A percentile compares a stretch with the other conserved stretches of the same genome.
Conservation (phyloP, 2,329 filamentous ascomycete genomes). For the Aspergillus sojae region DNA sequence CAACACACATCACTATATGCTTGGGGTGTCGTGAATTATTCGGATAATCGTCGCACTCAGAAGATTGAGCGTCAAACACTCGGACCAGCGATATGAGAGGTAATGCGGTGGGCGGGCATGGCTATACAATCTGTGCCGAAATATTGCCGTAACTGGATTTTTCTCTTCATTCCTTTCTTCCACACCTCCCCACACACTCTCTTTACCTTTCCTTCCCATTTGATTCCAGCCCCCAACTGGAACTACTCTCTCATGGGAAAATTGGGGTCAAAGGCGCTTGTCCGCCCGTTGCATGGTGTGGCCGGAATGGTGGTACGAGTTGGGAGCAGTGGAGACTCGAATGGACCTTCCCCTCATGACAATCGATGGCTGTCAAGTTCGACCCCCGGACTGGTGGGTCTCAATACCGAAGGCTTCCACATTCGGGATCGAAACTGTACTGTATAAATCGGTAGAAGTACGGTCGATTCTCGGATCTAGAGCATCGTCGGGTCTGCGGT, state of each 20-base stretch:
- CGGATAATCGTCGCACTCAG: background rate
- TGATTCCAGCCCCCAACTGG: background rate
- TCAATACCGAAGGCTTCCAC: background rate
- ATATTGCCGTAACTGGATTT: background rate
- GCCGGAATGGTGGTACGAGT: slow-evolving; percentile 1
- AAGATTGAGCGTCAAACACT: background rate
- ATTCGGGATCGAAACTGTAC: background rate
- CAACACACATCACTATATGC: background rate
- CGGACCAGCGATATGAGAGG: background rate
- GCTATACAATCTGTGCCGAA: background rate
- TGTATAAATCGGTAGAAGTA: background rate
- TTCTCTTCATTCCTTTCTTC: background rate
- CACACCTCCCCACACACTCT: too few species aligned
- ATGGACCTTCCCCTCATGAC: slow-evolving; percentile 14
- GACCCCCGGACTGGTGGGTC: background rate
- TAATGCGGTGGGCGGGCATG: background rate
- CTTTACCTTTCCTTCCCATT: background rate
- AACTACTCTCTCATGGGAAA: background rate
- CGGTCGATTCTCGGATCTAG: background rate
- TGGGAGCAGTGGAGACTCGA: slow-evolving; percentile 8
- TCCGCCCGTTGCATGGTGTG: slow-evolving; percentile 9
- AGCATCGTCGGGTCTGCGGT: too few species aligned
- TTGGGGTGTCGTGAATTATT: background rate
- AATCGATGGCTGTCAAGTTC: background rate
- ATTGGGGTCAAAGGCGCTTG: background rate